These are phyloP conservation scores for Eruca vesicaria DNA, from an alignment of 441 rosid species.

Conservation along the genomic window DNA sequence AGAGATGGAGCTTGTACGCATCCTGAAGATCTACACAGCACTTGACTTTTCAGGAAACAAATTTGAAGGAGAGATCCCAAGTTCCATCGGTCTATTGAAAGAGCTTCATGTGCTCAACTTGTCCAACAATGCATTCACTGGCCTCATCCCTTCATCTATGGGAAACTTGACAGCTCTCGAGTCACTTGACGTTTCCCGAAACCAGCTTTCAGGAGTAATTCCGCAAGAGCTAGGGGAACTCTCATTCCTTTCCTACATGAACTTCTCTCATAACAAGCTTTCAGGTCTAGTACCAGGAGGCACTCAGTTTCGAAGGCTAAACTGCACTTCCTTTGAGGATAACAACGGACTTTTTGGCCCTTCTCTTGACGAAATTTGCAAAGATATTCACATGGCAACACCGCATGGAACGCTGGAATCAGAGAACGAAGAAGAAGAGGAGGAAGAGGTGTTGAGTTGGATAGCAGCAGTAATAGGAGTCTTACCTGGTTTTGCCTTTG, in stretches of 20 bases:
- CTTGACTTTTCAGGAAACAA: not conserved
- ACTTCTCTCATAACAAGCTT: not conserved
- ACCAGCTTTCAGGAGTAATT: not conserved
- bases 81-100: not conserved
- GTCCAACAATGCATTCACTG: not conserved
- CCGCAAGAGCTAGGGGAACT: not conserved
- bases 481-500: not conserved
- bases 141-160: not conserved
- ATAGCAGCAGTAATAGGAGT: not conserved
- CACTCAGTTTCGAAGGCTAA: not conserved
- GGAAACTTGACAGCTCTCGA: not conserved
- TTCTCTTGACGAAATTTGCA: not conserved
- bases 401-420: not conserved
- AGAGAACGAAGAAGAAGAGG: not conserved
- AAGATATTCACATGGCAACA: not conserved
- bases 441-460: not conserved
- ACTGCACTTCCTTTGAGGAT: not conserved
- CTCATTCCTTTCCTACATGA: not conserved
- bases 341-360: not conserved
- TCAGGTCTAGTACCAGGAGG: not conserved
- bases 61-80: not conserved
- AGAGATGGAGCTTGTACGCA: not conserved
- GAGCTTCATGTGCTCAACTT: not conserved
- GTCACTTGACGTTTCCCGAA: not conserved
- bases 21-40: not conserved